These are phyloP conservation scores for Talaromyces adpressus DNA, from an alignment of 495 filamentous ascomycete genomes.

Conservation along the genomic window DNA sequence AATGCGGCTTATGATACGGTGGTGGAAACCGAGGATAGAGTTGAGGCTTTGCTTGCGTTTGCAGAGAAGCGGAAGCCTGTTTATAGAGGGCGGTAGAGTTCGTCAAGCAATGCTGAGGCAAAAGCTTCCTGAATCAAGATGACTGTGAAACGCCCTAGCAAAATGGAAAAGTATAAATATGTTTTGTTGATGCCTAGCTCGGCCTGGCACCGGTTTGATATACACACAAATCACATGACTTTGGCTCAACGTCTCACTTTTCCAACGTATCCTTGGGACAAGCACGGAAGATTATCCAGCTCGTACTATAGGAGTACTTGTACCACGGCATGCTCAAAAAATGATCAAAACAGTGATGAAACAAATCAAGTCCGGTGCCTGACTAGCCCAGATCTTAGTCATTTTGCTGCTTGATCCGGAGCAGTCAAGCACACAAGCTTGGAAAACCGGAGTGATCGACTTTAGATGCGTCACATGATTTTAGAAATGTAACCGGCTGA, in stretches of 20 bases:
- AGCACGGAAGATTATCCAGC: not conserved
- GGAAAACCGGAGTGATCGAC: not conserved
- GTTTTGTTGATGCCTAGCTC: not conserved
- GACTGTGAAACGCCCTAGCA: not conserved
- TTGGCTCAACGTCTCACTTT: not conserved
- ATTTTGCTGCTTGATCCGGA: not conserved
- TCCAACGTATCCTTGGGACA: not conserved
- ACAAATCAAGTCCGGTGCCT: not conserved
- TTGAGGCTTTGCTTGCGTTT: conserved; percentile 83
- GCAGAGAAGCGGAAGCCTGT: conserved; percentile 82
- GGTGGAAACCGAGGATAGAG: conserved; percentile 72
- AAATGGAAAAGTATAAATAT: not conserved
- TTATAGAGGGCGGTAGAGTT: conserved; percentile 54
- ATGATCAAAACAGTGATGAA: not conserved
- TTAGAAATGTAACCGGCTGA: not conserved
- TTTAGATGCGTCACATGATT: not conserved
- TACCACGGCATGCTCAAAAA: not conserved
- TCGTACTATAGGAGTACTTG: too few species aligned
- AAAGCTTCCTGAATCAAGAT: not conserved
- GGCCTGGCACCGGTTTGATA: not conserved
- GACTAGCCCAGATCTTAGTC: not conserved
- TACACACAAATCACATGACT: not conserved
- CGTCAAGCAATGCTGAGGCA: not conserved
- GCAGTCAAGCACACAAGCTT: not conserved
- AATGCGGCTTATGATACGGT: conserved; percentile 73